Evolutionary conservation across 768 basidiomycete genomes (phyloP), one percentile per base, ranked within the genome.

Genomic region (Boletus rex-veris): DNA sequence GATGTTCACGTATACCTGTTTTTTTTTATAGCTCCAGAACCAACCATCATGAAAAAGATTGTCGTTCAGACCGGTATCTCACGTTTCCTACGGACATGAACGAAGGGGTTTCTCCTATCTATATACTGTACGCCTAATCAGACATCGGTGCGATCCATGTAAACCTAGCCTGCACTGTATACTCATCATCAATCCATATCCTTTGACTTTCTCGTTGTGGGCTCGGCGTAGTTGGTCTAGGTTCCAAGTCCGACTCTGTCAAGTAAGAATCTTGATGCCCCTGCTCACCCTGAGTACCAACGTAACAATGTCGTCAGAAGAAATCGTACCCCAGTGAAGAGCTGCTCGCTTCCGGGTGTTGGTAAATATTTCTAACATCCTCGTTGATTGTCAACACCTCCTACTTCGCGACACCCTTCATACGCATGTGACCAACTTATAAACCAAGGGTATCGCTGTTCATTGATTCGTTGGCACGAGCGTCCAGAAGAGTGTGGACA

Each of bases 41-140:
- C 89, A 2, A 93, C 90, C 2, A 86, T 94, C 61, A 93, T 94
- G 92, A 92, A 92, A 79, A 92, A 90, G 67, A 82, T 93, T 42
- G 78, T 83, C 9, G 78, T 92, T 36, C 88, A 87, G 69, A 83
- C 83, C 52, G 76, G 82, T 28, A 84, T 92, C 63, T 86, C 89
- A 24, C 78, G 90, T 49, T 85, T 93, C 75, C 74, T 92, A 53
- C 82, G 84, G 57, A 66, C 64, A 50, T 73, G 58, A 64, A 36
- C 45, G 9, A 48, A 21, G 11, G 28, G 16, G 41, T 24, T n/a
- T 35, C 7, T 45, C 24, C 8, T 44, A 24, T 39, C 7, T 39
- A 38, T 45, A 30, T 44, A 28, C 28, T 44, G 18, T 38, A 38
- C 15, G 24, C 16, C 12, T 52, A 40, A 28, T 28, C 28, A 28